These are phyloP conservation scores for Apiotrichum akiyoshidainum DNA, from an alignment of 1,284 basidiomycete genomes.

Conservation along the genomic window DNA sequence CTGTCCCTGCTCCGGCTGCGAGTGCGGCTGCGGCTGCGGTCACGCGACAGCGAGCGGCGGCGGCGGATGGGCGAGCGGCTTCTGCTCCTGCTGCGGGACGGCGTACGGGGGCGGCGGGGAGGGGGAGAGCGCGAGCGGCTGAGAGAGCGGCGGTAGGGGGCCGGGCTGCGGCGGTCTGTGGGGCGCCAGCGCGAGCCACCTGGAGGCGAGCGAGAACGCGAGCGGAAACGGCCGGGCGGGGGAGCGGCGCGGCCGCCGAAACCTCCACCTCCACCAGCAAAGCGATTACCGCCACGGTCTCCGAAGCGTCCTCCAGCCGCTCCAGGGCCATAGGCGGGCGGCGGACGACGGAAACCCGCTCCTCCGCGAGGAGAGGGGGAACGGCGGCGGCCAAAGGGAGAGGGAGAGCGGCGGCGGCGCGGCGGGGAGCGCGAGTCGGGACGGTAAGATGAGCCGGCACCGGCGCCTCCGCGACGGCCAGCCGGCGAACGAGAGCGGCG, in stretches of 20 bases:
- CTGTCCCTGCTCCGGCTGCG: conserved; percentile 2
- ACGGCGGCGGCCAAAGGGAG: conserved; percentile 6
- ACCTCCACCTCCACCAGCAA: background rate
- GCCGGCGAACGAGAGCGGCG: conserved; percentile 3
- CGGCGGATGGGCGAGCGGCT: conserved; percentile 2
- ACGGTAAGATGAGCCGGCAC: conserved; percentile 6
- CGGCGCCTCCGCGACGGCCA: conserved; percentile 8
- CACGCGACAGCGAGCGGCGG: background rate
- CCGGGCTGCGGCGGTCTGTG: conserved; percentile 14
- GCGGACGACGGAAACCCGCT: conserved; percentile 9
- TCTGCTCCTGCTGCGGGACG: background rate
- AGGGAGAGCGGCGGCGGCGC: background rate
- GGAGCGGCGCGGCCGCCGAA: background rate
- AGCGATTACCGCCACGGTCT: background rate
- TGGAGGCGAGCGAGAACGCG: background rate
- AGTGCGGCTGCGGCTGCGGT: conserved; percentile 1
- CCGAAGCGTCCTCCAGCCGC: conserved; percentile 15
- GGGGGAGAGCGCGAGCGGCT: conserved; percentile 9
- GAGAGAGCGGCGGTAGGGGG: conserved; percentile 17
- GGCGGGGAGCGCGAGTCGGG: conserved; percentile 1
- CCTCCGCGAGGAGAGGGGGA: conserved; percentile 15
- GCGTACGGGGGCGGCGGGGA: conserved; percentile 1
- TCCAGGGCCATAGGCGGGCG: conserved; percentile 20
- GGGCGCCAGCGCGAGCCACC: conserved; percentile 10
- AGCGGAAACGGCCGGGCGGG: conserved; percentile 1